Base-by-base conservation (phyloP, 2,329 filamentous ascomycete species). In the Hypoxylon sp. region DNA sequence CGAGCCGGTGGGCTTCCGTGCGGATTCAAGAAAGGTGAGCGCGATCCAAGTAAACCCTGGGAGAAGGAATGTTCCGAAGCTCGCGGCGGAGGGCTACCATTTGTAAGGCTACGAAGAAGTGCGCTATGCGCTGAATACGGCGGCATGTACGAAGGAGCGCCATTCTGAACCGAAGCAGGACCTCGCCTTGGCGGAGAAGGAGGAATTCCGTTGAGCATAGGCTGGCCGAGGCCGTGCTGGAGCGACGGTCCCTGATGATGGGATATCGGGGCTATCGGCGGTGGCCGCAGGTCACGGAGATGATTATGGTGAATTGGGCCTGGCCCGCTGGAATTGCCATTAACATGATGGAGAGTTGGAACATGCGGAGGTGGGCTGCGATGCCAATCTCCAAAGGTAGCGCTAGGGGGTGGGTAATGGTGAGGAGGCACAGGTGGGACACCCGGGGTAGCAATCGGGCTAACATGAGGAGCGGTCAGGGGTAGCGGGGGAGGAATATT, bases 361-460 rank as follows among this genome's bases (percentile, higher is more conserved):
- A 81, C 81, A 64, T 85, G 83, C 55, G 84, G 83, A 32, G 83
- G 82, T 19, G 83, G 77, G 12, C 81, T 80, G 19, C 84, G 83
- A 58, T 83, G 81, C 83, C 87, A 88, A 61, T 85, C 84, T 47
- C 74, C 75, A 72, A 80, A 84, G 43, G 78, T 70, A 50, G 73
- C 70, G 34, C 71, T 72, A 3, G 79, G 73, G 5, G 81, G 78
- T 5, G 80, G 78, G 61, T 79, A 79, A 30, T 80, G 76, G 65
- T 81, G 80, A 52, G 79, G 72, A 51, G 79, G 73, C 14, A 81
- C 70, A 3, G 78, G 75, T 47, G 78, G 78, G 14, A 75, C 70
- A 7, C 70, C 72, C 11, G 77, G 77, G n/a, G 76, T 75, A 47
- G 76, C 78, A 51, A 80, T 78, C 29, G 78, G 73, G 54, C 73